phyloP scores from a whole-genome alignment of 805 yeast species.

The Schwanniomyces yamadae region DNA sequence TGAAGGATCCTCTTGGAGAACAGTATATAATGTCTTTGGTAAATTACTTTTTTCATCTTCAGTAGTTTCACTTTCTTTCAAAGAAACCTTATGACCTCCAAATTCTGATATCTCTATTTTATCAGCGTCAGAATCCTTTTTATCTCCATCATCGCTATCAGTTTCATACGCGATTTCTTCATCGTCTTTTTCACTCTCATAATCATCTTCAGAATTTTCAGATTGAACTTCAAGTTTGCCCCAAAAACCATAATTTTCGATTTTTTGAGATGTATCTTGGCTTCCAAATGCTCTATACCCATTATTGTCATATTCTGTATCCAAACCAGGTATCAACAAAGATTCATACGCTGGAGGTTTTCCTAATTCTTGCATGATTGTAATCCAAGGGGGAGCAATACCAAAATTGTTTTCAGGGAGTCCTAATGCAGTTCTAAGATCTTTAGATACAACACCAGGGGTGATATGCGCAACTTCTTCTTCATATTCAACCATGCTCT shows the following conservation, averaged over 20 bases:
- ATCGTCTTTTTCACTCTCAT: conserved; percentile 44
- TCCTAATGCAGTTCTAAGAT: conserved; percentile 68
- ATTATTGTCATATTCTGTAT: conserved; percentile 32
- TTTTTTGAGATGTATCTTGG: conserved; percentile 8
- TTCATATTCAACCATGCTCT: conserved; percentile 42
- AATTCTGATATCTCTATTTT: conserved; percentile 13
- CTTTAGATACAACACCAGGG: conserved; percentile 70
- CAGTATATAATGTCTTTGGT: conserved; percentile 18
- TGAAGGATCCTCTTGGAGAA: conserved; percentile 17
- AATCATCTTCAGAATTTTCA: conserved; percentile 23
- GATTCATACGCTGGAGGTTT: conserved; percentile 81
- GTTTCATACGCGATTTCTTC: conserved; percentile 53
- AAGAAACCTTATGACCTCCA: conserved; percentile 3
- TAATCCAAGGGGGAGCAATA: conserved; percentile 77
- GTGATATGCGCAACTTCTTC: conserved; percentile 36
- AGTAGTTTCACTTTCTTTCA: no score
- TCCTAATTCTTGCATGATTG: conserved; percentile 65
- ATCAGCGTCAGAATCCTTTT: conserved; percentile 39
- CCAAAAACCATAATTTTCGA: conserved; percentile 22
- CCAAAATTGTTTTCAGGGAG: conserved; percentile 45
- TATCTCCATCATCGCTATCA: conserved; percentile 25
- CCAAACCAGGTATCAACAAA: conserved; percentile 53
- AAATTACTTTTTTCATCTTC: not conserved
- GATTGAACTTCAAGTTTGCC: conserved; percentile 32
- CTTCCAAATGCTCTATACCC: conserved; percentile 26